Conservation (phyloP, 2,329 filamentous ascomycete species). For the Aureobasidium melanogenum region DNA sequence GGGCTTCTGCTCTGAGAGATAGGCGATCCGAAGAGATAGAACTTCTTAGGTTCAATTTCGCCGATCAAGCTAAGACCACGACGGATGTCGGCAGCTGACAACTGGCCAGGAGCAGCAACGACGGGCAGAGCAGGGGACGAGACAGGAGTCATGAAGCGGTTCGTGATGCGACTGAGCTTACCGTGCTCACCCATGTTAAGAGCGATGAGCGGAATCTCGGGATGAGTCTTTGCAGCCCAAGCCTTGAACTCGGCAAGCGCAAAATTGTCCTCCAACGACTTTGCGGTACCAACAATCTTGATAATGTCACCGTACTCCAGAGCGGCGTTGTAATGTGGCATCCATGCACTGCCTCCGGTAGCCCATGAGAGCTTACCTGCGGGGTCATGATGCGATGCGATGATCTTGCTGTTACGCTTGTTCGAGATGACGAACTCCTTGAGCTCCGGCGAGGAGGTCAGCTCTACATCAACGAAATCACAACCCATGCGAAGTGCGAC, state of each 20-base stretch:
- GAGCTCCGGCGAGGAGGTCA: constrained; percentile 71
- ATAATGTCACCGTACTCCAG: constrained; percentile 86
- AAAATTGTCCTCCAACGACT: constrained; percentile 74
- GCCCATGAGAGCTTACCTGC: constrained; percentile 71
- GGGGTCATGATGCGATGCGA: constrained; percentile 93
- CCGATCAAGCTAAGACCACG: constrained; percentile 69
- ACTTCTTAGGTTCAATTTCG: constrained; percentile 64
- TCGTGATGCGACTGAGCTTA: constrained; percentile 82
- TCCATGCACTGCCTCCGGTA: constrained; percentile 64
- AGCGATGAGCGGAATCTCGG: constrained; percentile 71
- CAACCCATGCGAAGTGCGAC: constrained; percentile 74
- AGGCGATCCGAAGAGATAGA: constrained; percentile 82
- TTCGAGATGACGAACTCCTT: constrained; percentile 45
- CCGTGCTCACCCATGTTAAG: constrained; percentile 90
- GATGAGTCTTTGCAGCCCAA: constrained; percentile 62
- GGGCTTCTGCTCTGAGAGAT: constrained; percentile 77
- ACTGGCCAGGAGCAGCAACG: constrained; percentile 87
- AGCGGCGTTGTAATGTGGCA: constrained; percentile 79
- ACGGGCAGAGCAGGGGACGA: constrained; percentile 83
- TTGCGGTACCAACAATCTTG: constrained; percentile 82
- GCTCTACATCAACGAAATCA: constrained; percentile 89
- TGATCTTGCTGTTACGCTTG: constrained; percentile 69
- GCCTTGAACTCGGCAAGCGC: constrained; percentile 72
- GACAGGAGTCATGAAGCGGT: constrained; percentile 89
- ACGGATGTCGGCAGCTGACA: constrained; percentile 83